Conservation (phyloP, 805 yeast genomes). For the Geotrichum ghanense region DNA sequence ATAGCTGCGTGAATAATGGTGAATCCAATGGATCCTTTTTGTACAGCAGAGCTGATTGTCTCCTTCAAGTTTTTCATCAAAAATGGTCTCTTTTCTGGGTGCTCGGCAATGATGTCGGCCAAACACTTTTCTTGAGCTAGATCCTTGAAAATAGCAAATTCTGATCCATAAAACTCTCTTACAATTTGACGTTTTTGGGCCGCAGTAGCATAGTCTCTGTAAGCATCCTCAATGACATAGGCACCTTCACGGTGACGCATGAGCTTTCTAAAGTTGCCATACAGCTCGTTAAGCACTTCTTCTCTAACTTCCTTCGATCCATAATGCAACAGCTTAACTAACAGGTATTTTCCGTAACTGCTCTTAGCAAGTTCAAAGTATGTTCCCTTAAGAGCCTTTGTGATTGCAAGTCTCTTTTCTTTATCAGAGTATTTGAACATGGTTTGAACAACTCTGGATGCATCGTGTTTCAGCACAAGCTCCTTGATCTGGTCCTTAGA, state of each 20-base stretch:
- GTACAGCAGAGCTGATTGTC: constrained; percentile 82
- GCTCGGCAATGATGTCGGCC: constrained; percentile 51
- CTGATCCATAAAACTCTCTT: constrained; percentile 94
- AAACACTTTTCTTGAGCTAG: constrained; percentile 54
- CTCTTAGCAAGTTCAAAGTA: constrained; percentile 79
- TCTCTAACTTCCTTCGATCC: constrained; percentile 78
- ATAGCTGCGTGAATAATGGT: constrained; percentile 93
- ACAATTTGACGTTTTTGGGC: constrained; percentile 85
- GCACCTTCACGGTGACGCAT: constrained; percentile 99
- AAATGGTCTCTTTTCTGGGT: constrained; percentile 66
- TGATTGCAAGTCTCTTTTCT: constrained; percentile 64
- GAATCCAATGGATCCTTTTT: constrained; percentile 93
- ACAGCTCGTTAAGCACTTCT: constrained; percentile 67
- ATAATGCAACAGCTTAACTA: constrained; percentile 82
- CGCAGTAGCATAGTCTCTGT: constrained; percentile 68
- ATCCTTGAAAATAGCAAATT: constrained; percentile 81
- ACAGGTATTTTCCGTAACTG: constrained; percentile 83
- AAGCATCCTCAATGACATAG: constrained; percentile 89
- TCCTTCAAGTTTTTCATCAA: constrained; percentile 66
- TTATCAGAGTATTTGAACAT: constrained; percentile 75
- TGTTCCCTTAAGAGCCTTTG: constrained; percentile 57
- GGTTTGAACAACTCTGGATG: constrained; percentile 92
- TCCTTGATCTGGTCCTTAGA: constrained; percentile 70
- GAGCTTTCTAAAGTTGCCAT: constrained; percentile 80
- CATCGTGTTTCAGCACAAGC: constrained; percentile 88